Base-by-base conservation (phyloP, 2,329 filamentous ascomycete species). In the Penicillium paneum region DNA sequence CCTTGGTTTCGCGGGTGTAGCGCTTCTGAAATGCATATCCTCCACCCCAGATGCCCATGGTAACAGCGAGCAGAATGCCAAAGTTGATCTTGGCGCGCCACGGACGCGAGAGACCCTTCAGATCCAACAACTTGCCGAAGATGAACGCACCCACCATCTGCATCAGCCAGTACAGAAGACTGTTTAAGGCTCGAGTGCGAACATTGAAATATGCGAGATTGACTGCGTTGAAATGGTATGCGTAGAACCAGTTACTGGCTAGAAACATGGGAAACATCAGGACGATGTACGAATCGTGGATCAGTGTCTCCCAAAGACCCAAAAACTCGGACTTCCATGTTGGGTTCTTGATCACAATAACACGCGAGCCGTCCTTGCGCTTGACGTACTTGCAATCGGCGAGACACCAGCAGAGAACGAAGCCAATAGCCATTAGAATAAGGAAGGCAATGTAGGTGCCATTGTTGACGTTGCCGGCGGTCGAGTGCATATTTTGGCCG, bases 381-480 rank as follows among this genome's bases (percentile, higher is more conserved):
- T 89, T 77, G 58, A 96, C 83, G 52, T 84, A 82, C 63, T 82
- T 82, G 35, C 89, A 88, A 65, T 94, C 84, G 65, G 84, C 84
- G 4, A 96, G 81, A 38, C 80, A 77, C 67, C 89, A 84, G 29
- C 88, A 83, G 2, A 96, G 77, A 13, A 83, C 63, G 57, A 89
- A 89, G 42, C 90, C 90, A 42, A 82, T 62, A 49, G 88, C 79
- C 78, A 91, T 94, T 63, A 96, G 83, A n/a, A 94, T 80, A 59
- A 95, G 85, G 76, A 96, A 94, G 38, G 86, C 91, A 52, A 92
- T 84, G 66, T 95, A 96, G n/a, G 91, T 95, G 51, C 89, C 90
- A 64, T 92, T 87, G 43, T 73, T 76, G 42, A 79, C 77, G 13
- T 59, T 63, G 29, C 74, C 74, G 24, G 67, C 68, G 7, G 61